Percentiles rank a stretch among this genome's conserved stretches.
Evolutionary conservation across 768 basidiomycete genomes (phyloP).

Genomic region (Podaxis sp.): DNA sequence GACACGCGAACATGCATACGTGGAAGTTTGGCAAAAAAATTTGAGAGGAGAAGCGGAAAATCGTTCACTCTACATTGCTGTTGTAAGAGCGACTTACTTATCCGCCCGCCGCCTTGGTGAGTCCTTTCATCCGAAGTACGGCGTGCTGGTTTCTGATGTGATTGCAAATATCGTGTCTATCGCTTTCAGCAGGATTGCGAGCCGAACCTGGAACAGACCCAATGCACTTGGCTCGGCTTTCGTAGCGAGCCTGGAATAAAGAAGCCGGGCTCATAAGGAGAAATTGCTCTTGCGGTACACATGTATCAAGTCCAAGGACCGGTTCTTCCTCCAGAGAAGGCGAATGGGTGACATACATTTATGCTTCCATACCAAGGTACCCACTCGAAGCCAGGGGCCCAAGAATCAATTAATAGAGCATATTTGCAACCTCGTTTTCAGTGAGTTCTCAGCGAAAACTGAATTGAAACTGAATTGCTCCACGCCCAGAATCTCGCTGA

Average conservation of each 20-base stretch:
- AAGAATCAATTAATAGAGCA: not conserved
- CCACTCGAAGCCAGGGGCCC: not conserved
- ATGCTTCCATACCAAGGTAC: not conserved
- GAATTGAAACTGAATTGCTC: no score
- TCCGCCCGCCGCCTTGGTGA: not conserved
- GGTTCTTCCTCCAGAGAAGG: not conserved
- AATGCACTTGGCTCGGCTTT: not conserved
- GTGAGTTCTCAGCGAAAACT: no score
- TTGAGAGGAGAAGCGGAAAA: not conserved
- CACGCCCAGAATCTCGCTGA: no score
- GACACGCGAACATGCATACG: not conserved
- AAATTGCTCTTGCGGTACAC: not conserved
- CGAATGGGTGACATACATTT: not conserved
- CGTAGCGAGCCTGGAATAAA: not conserved
- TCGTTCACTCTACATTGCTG: not conserved
- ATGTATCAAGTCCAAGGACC: not conserved
- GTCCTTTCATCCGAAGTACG: not conserved
- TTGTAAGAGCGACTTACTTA: not conserved
- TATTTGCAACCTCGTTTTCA: no score
- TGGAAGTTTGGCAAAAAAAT: not conserved
- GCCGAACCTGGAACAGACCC: not conserved
- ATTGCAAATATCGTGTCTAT: not conserved
- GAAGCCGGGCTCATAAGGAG: not conserved
- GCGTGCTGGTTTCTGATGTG: not conserved
- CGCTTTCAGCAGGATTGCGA: not conserved